Conservation (phyloP, 2,329 filamentous ascomycete species). For the Neofusicoccum kwambonambiense region DNA sequence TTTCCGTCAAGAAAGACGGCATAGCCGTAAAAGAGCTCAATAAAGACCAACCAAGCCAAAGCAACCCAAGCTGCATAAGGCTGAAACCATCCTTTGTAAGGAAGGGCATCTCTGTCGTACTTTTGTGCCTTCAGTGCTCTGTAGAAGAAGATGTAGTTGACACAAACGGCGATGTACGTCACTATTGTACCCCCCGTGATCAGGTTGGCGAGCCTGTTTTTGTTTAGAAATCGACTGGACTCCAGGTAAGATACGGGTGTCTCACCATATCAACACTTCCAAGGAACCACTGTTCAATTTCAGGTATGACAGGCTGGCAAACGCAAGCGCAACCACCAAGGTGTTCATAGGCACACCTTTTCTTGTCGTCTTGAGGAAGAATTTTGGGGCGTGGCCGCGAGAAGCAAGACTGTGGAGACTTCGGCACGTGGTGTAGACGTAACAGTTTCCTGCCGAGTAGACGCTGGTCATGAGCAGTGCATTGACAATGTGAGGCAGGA, state of each 20-base stretch:
- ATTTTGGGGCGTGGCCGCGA: constrained; percentile 52
- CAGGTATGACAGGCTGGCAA: constrained; percentile 71
- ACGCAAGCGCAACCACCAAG: constrained; percentile 62
- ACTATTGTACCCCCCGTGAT: constrained; percentile 66
- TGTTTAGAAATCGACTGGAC: background rate
- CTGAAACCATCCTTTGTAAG: constrained; percentile 41
- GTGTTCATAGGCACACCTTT: constrained; percentile 72
- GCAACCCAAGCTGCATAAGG: constrained; percentile 40
- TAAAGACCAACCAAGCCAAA: constrained; percentile 13
- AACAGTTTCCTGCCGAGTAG: constrained; percentile 61
- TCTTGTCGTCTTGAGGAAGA: constrained; percentile 59
- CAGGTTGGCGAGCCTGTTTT: constrained; percentile 57
- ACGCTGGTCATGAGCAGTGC: constrained; percentile 75
- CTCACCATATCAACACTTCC: constrained; percentile 64
- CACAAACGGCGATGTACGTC: constrained; percentile 50
- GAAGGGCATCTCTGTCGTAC: constrained; percentile 49
- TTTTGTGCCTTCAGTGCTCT: constrained; percentile 50
- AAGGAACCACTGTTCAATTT: constrained; percentile 67
- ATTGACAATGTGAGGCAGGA: constrained; percentile 65
- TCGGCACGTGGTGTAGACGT: constrained; percentile 29
- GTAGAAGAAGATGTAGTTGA: constrained; percentile 60
- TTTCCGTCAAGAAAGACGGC: constrained; percentile 43
- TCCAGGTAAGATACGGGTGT: too few relatives aligned
- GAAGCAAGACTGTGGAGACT: constrained; percentile 52
- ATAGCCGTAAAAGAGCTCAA: constrained; percentile 42